Percentiles rank a stretch among this genome's conserved stretches.
Conservation (phyloP, 495 filamentous ascomycete species). For the Alectoria sarmentosa region DNA sequence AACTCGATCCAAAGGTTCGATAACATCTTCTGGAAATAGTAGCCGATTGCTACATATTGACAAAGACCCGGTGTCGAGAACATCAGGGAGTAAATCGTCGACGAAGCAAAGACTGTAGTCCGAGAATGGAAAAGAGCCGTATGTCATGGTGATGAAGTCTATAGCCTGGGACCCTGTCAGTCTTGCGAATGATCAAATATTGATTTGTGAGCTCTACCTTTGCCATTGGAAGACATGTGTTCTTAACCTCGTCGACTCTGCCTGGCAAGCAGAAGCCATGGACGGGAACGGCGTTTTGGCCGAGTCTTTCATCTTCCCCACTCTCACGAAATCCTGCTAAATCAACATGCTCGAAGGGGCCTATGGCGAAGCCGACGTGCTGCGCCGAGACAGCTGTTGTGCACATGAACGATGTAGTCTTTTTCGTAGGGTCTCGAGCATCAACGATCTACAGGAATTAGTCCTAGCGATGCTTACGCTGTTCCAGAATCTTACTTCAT, state of each 20-base stretch:
- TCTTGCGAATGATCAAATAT: neutral
- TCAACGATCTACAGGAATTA: slow-evolving; percentile 50
- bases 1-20: slow-evolving; percentile 71
- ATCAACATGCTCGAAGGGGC: slow-evolving; percentile 90
- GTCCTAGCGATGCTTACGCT: slow-evolving; percentile 9
- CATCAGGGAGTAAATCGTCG: slow-evolving; percentile 72
- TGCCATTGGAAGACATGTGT: slow-evolving; percentile 72
- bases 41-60: slow-evolving; percentile 82
- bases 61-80: slow-evolving; percentile 68
- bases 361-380: slow-evolving; percentile 86
- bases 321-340: slow-evolving; percentile 82
- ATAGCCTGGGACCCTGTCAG: slow-evolving; percentile 46
- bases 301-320: slow-evolving; percentile 84
- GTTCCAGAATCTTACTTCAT: slow-evolving; percentile 49
- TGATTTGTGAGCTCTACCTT: slow-evolving; percentile 32
- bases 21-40: slow-evolving; percentile 71
- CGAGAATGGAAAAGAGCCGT: slow-evolving; percentile 77
- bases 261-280: slow-evolving; percentile 87
- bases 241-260: slow-evolving; percentile 66
- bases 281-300: slow-evolving; percentile 72
- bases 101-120: slow-evolving; percentile 91
- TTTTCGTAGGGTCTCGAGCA: slow-evolving; percentile 64
- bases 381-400: slow-evolving; percentile 65
- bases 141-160: slow-evolving; percentile 78
- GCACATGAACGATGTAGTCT: slow-evolving; percentile 74